phyloP scores from a whole-genome alignment of 371 early-diverging fungal genomes.

The Lichtheimia ramosa region DNA sequence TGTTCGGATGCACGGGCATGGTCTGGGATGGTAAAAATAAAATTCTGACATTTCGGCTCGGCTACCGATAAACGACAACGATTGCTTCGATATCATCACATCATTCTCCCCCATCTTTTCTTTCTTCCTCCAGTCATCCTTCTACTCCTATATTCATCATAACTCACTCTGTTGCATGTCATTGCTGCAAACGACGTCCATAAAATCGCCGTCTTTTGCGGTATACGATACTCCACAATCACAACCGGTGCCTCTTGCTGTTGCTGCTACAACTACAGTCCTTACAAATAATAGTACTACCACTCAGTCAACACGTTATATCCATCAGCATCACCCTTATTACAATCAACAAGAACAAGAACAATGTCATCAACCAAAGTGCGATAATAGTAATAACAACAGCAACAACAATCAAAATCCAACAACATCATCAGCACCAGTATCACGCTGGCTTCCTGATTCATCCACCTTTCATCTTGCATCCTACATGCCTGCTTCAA shows the following conservation, averaged over 20 bases:
- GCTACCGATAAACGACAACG: background rate
- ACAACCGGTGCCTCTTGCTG: background rate
- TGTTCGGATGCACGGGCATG: slow-evolving; percentile 1
- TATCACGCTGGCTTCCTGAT: slow-evolving; percentile 13
- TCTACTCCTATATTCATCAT: background rate
- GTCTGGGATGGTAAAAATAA: slow-evolving; percentile 4
- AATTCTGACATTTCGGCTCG: slow-evolving; percentile 8
- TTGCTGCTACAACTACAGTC: background rate
- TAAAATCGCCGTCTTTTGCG: background rate
- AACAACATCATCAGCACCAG: background rate
- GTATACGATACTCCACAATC: background rate
- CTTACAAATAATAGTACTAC: background rate
- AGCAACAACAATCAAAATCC: no score
- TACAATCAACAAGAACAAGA: background rate
- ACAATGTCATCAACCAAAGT: no score
- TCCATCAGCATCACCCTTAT: background rate
- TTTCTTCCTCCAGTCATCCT: background rate
- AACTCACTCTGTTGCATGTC: background rate
- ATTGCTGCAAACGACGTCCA: background rate
- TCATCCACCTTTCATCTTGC: slow-evolving; percentile 8
- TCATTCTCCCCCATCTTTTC: background rate
- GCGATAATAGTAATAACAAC: no score
- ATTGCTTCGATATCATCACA: background rate
- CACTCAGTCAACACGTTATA: background rate
- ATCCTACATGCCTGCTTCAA: slow-evolving; percentile 2